phyloP scores from a whole-genome alignment of 306 rosid species.

The Vigna hirtella region DNA sequence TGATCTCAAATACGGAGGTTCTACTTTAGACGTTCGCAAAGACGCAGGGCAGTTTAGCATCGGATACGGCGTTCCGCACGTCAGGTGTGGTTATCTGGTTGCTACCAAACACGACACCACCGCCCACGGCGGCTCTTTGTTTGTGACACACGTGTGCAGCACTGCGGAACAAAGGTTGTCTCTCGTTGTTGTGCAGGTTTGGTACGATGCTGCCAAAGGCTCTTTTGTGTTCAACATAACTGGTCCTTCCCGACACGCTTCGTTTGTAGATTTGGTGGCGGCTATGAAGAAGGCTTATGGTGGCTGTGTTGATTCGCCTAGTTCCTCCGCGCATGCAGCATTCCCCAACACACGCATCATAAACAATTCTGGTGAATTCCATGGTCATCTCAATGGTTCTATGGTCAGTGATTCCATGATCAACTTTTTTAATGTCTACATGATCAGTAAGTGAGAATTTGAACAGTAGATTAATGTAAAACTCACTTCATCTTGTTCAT shows the following conservation, averaged over 20 bases:
- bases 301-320: background rate
- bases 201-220: background rate
- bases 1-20: background rate
- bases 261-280: background rate
- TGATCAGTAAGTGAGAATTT: background rate
- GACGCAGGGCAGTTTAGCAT: background rate
- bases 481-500: too few relatives aligned
- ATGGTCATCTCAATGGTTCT: slow-evolving; percentile 5
- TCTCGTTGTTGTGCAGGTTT: background rate
- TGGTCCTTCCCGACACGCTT: slow-evolving; percentile 2
- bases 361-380: slow-evolving; percentile 5
- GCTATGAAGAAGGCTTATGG: background rate
- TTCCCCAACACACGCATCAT: background rate
- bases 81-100: background rate
- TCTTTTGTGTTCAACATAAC: background rate
- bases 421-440: background rate
- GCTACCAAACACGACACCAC: background rate
- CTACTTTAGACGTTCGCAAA: background rate
- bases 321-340: background rate
- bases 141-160: background rate
- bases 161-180: background rate
- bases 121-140: background rate
- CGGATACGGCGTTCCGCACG: background rate
- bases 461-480: too few relatives aligned
- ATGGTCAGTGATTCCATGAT: background rate